Conservation (phyloP, 140 eudicot species). For the Bidens hawaiensis region DNA sequence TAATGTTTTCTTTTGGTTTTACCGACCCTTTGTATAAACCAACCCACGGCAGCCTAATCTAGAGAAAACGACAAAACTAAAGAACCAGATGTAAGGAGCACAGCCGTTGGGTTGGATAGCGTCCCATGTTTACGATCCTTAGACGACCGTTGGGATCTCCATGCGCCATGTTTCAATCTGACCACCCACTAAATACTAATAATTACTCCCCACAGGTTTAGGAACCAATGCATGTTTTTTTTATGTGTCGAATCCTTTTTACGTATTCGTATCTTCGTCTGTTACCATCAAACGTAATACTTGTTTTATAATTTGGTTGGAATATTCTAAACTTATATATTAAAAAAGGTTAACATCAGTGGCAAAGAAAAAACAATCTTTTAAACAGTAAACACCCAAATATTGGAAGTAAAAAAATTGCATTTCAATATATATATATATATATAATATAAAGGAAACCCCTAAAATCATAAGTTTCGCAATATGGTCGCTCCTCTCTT, state of each 20-base stretch:
- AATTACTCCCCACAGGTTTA: constrained; percentile 7
- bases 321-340: too few relatives aligned
- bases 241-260: background rate
- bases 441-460: too few relatives aligned
- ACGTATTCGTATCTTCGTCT: background rate
- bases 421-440: too few relatives aligned
- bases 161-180: constrained; percentile 12
- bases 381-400: too few relatives aligned
- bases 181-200: too few relatives aligned
- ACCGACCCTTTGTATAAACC: background rate
- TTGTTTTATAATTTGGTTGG: background rate
- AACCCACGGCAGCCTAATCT: background rate
- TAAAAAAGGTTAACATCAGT: too few relatives aligned
- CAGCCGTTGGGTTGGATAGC: background rate
- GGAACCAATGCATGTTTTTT: constrained; percentile 13
- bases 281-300: background rate
- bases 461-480: too few relatives aligned
- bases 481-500: too few relatives aligned
- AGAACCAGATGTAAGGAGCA: background rate
- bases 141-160: constrained; percentile 18
- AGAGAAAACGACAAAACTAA: background rate
- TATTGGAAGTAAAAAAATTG: too few relatives aligned
- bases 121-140: constrained; percentile 9
- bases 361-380: too few relatives aligned
- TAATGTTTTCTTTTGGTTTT: background rate